Evolutionary conservation across 768 basidiomycete species (phyloP), one percentile per base, ranked within the genome.

Genomic region (Gymnopilus junonius): DNA sequence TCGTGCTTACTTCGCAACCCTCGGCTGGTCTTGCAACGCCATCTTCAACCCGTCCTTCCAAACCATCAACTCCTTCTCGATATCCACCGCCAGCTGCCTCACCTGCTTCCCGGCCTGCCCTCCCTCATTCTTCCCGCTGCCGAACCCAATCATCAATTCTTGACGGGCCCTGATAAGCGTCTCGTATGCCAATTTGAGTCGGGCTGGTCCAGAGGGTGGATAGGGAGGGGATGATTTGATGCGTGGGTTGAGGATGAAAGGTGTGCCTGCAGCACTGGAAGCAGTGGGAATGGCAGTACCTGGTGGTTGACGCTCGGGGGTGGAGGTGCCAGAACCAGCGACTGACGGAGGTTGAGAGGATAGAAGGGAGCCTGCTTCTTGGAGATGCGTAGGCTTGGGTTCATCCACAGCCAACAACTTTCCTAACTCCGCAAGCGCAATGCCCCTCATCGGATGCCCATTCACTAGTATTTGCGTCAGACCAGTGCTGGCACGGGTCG

Each of bases 391-490:
- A 3, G 87, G 84, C 3, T 75, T 73, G 0, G 87, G 88, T 70
- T 94, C 92, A 67, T 94, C 92, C 0, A 94, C 90, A 0, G 86
- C 85, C 6, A 95, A 80, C 7, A 95, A 76, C 76, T 94, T 95
- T 0, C 92, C 94, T 6, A 93, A 79, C 72, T 96, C 94, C 2
- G 89, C 87, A 8, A 90, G 77, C 4, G 91, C 87, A 23, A 96
- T 77, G 0, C 86, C 93, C 1, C 92, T 83, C 1, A 91, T 83
- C 0, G 95, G 94, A 72, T 97, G 95, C 1, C 91, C 91, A 10
- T 78, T 73, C 0, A 78, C 74, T 17, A 94, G 81, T 2, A 92
- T 71, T 12, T 71, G 73, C 4, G 75, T 71, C 5, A 94, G 69
- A 0, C 89, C 94, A 0, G 81, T 76, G 21, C 77, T 78, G 10